Percentiles rank a stretch among this genome's conserved stretches.
These are phyloP conservation scores for Blastobotrys apis DNA, from an alignment of 1,139 yeast species.

Conservation along the genomic window DNA sequence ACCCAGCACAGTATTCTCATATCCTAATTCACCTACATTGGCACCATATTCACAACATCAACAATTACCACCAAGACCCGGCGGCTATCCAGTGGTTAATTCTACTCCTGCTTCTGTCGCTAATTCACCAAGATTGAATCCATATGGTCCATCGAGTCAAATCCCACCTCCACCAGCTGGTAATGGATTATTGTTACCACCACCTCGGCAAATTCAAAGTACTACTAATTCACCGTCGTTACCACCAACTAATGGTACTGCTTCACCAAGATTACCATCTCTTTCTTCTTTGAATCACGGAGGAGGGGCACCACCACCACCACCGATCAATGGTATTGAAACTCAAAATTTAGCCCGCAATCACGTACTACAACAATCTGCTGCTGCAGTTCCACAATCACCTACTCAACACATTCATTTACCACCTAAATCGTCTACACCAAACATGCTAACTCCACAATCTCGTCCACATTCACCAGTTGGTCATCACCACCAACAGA, in stretches of 20 bases:
- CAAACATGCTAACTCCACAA: constrained; percentile 30
- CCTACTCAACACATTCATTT: background rate
- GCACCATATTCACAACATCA: constrained; percentile 18
- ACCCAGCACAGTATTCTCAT: constrained; percentile 20
- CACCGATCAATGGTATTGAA: too few species aligned
- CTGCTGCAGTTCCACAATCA: background rate
- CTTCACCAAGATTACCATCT: constrained; percentile 16
- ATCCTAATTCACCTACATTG: constrained; percentile 21
- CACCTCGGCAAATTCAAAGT: constrained; percentile 1
- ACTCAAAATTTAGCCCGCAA: too few species aligned
- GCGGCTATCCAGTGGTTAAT: constrained; percentile 9
- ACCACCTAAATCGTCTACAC: constrained; percentile 13
- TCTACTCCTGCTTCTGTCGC: constrained; percentile 12
- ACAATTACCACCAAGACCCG: background rate
- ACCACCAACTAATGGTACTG: background rate
- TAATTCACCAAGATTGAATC: constrained; percentile 14
- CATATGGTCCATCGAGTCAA: background rate
- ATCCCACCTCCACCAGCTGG: background rate
- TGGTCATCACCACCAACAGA: background rate
- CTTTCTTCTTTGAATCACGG: constrained; percentile 14
- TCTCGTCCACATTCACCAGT: constrained; percentile 29
- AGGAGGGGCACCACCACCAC: constrained; percentile 5
- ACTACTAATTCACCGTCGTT: background rate
- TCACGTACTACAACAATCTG: too few species aligned
- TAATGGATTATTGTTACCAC: background rate